Evolutionary conservation across 805 yeast genomes (phyloP).

Genomic region (Kluyveromyces wickerhamii): DNA sequence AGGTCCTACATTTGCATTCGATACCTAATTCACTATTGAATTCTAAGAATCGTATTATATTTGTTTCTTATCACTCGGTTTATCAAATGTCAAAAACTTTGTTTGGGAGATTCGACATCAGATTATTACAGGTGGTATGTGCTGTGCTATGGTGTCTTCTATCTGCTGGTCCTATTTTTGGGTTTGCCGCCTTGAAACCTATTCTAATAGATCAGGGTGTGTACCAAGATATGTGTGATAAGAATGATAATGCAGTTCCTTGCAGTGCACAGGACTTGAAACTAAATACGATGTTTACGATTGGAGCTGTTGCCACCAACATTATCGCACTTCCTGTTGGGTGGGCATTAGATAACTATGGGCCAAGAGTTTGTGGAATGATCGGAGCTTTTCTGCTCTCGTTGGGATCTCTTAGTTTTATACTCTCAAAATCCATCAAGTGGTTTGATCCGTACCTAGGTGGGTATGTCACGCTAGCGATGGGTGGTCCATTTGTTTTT

Average conservation of each 20-base stretch:
- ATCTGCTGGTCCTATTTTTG: conserved; percentile 92
- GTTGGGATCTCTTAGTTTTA: conserved; percentile 44
- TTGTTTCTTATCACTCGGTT: no score
- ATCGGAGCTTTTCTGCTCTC: conserved; percentile 58
- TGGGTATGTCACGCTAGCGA: conserved; percentile 72
- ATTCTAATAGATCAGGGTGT: conserved; percentile 71
- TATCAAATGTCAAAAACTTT: neutral
- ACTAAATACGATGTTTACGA: conserved; percentile 73
- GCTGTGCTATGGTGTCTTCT: conserved; percentile 82
- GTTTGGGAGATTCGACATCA: neutral
- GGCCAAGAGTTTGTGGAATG: conserved; percentile 74
- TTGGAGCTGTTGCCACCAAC: conserved; percentile 83
- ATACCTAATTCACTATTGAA: no score
- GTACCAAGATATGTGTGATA: conserved; percentile 53
- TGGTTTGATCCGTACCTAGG: conserved; percentile 53
- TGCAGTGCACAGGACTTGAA: conserved; percentile 79
- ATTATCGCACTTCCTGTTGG: conserved; percentile 80
- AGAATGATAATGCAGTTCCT: conserved; percentile 17
- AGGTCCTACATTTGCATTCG: no score
- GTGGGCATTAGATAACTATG: conserved; percentile 62
- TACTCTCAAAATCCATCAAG: conserved; percentile 15
- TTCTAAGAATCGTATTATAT: no score
- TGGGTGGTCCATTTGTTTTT: conserved; percentile 92
- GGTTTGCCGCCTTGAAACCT: conserved; percentile 92
- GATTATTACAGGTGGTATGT: conserved; percentile 49